These are phyloP conservation scores for Diaporthe longicolla DNA, from an alignment of 2,329 filamentous ascomycete species.

Conservation along the genomic window DNA sequence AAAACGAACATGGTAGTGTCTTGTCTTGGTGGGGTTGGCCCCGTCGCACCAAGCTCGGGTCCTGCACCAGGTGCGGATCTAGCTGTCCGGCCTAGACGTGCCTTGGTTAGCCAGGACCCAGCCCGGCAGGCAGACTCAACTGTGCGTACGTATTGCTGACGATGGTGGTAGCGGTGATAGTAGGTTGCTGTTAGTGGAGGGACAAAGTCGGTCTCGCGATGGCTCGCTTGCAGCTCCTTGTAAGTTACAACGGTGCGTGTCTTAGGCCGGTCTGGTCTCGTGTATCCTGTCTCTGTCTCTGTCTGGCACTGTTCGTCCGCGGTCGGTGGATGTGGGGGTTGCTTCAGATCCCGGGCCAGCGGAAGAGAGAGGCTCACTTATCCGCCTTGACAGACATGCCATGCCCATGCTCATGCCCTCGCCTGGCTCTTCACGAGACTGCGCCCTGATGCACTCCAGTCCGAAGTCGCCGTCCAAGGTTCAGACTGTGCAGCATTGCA, in stretches of 20 bases:
- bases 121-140: conserved; percentile 15
- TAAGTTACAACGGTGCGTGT: background rate
- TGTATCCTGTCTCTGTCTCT: too few relatives aligned
- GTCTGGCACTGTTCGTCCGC: background rate
- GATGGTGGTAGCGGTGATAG: conserved; percentile 1
- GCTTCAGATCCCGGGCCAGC: background rate
- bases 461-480: conserved; percentile 10
- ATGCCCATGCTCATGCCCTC: background rate
- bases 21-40: background rate
- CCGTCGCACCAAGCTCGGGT: conserved; percentile 8
- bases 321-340: conserved; percentile 3
- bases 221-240: conserved; percentile 20
- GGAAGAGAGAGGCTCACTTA: background rate
- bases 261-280: conserved; percentile 1
- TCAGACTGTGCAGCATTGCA: conserved; percentile 26
- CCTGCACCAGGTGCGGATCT: conserved; percentile 19
- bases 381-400: too few relatives aligned
- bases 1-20: background rate
- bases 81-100: background rate
- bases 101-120: background rate
- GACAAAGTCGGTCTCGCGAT: conserved; percentile 24
- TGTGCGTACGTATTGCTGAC: conserved; percentile 13
- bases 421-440: conserved; percentile 7
- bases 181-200: conserved; percentile 5
- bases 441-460: conserved; percentile 14